Base-by-base conservation (phyloP, 2,329 filamentous ascomycete genomes). In the Xylaria multiplex region DNA sequence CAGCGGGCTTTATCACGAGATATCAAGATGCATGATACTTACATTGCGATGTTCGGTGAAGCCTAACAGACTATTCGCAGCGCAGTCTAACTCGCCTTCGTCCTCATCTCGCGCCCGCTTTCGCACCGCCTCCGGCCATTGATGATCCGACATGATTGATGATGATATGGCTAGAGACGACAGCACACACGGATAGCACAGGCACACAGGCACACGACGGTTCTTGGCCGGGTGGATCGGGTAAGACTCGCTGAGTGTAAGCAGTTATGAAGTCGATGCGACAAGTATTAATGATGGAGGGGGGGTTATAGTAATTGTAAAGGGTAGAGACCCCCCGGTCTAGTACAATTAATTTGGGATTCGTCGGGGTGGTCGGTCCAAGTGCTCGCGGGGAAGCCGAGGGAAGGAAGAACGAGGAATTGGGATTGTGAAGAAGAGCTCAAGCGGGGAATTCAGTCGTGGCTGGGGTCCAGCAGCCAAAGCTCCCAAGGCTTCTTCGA, bases 21-120 rank as follows among this genome's bases (percentile, higher is more conserved):
- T 45, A 24, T 52, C 30, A 48, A 13, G 43, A 49, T 32, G 42
- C 53, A 62, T 35, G 43, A 22, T 24, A 75, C 76, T 74, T 50
- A 77, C 75, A 69, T 76, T 77, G 22, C 76, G 75, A 63, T 77
- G 76, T 55, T 78, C 76, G 9, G 72, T 75, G 54, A 77, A 77
- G 69, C 76, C 72, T 13, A 73, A 30, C 32, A 59, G 70, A 27
- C 70, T 69, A 49, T 65, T 71, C 32, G 65, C 66, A 16, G 63
- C 57, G 27, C 65, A 67, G 30, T 69, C 64, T 7, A 57, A 55
- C 19, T 68, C 66, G 6, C 24, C 45, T 37, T 72, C 72, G 9
- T 77, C 76, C 6, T 77, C 76, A 24, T 74, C 74, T 59, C 74
- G 70, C 22, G 43, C 45, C 50, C 76, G 73, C 70, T 78, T 78